Evolutionary conservation across 768 basidiomycete genomes (phyloP).

Genomic region (Tremella fuciformis): DNA sequence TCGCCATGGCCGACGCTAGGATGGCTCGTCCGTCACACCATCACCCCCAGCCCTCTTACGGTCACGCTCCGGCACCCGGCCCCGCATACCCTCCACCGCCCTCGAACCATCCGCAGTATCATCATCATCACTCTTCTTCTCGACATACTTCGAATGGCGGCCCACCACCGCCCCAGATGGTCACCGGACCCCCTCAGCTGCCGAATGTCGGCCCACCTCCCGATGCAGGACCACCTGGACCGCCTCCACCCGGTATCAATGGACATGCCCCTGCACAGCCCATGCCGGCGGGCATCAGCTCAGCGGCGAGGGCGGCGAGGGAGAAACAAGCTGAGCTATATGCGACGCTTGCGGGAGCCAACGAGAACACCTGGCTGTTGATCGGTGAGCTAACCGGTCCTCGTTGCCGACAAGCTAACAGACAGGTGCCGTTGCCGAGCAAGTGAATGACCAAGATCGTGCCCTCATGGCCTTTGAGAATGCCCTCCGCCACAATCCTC

Average conservation of each 20-base stretch:
- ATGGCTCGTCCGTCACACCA: conserved; percentile 2
- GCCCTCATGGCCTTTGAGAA: conserved; percentile 91
- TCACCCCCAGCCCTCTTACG: conserved; percentile 2
- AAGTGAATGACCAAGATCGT: conserved; percentile 85
- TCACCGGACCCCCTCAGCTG: conserved; percentile 24
- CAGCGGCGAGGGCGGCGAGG: conserved; percentile 25
- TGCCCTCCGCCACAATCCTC: conserved; percentile 90
- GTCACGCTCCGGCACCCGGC: background rate
- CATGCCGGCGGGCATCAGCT: conserved; percentile 2
- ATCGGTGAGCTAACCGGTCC: conserved; percentile 62
- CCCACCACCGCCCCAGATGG: conserved; percentile 15
- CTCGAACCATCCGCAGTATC: conserved; percentile 10
- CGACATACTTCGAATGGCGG: conserved; percentile 23
- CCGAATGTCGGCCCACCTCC: conserved; percentile 28
- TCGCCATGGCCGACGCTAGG: conserved; percentile 3
- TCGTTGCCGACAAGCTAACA: background rate
- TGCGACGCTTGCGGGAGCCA: conserved; percentile 71
- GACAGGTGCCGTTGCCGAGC: conserved; percentile 88
- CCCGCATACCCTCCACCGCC: conserved; percentile 9
- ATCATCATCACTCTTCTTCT: conserved; percentile 24
- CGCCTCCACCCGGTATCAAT: conserved; percentile 16
- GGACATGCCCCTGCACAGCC: conserved; percentile 24
- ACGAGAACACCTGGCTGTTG: conserved; percentile 92
- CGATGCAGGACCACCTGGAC: conserved; percentile 15
- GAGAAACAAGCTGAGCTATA: conserved; percentile 42